phyloP scores from a whole-genome alignment of 2,329 filamentous ascomycete genomes.

The Botrytis galanthina region DNA sequence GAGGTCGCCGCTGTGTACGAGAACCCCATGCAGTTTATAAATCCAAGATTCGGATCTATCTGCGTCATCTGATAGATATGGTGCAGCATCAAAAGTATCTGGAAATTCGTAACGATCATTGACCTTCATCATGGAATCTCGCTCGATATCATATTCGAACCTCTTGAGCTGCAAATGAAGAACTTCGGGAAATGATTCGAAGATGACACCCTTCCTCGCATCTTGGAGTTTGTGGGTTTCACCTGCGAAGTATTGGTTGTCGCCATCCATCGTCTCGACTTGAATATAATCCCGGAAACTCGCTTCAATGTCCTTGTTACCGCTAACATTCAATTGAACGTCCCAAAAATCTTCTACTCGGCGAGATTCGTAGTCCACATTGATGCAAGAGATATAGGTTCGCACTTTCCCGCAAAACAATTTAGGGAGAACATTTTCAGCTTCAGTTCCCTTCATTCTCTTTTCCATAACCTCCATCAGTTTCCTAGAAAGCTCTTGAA shows the following conservation, averaged over 20 bases:
- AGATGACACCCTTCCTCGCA: conserved; percentile 96
- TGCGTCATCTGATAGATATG: conserved; percentile 81
- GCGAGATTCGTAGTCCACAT: conserved; percentile 96
- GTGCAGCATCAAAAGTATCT: conserved; percentile 76
- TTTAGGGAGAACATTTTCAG: conserved; percentile 81
- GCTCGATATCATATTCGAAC: conserved; percentile 95
- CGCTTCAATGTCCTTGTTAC: conserved; percentile 87
- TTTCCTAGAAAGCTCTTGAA: conserved; percentile 93
- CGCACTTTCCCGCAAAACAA: conserved; percentile 98
- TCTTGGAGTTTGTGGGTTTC: conserved; percentile 91
- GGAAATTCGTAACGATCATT: conserved; percentile 91
- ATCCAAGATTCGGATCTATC: conserved; percentile 86
- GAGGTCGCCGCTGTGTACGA: conserved; percentile 94
- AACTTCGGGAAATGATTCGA: conserved; percentile 90
- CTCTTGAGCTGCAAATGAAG: conserved; percentile 93
- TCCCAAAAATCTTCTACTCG: conserved; percentile 98
- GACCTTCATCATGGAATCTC: conserved; percentile 98
- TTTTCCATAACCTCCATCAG: conserved; percentile 97
- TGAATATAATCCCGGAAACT: conserved; percentile 97
- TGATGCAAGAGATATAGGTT: conserved; percentile 98
- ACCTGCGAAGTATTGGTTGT: conserved; percentile 96
- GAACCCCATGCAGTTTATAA: conserved; percentile 90
- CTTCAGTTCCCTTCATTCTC: conserved; percentile 94
- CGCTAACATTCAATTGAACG: conserved; percentile 93
- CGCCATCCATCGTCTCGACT: conserved; percentile 93